Base-by-base conservation (phyloP, 2,329 filamentous ascomycete genomes). In the Sporothrix variecibatus region DNA sequence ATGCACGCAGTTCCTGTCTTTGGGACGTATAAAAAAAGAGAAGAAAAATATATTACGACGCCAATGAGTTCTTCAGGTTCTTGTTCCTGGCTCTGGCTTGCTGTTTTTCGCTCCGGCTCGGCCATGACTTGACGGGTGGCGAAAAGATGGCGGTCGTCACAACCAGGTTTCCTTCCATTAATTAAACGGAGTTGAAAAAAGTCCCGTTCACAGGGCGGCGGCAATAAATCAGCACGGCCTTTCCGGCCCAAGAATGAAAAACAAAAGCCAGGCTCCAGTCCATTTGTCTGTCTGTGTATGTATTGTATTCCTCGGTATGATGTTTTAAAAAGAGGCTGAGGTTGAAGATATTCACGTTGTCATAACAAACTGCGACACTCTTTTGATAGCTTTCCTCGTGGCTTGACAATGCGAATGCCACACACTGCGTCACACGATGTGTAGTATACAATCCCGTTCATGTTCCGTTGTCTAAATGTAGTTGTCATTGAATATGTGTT, bases 41-140 rank as follows among this genome's bases (percentile, higher is more conserved):
- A 12, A 34, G 34, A 12, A 15, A 49, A 60, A n/a, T 34, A 34
- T 15, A 60, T 34, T 60, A 34, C 56, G 15, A 34, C 56, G 56
- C 56, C 56, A 31, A 9, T 34, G 15, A 3, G 17, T 7, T 28
- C 53, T 26, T 26, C 34, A 34, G 34, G n/a, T 28, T 28, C 12
- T 2, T 34, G 56, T 67, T 17, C 62, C n/a, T 67, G 38, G 26
- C 43, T n/a, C 31, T 56, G 60, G 38, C 4, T 60, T 38, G 15
- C 38, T 60, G 60, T n/a, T 8, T 58, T 23, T 46, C 23, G 62
- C 38, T 67, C 43, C 38, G 38, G 62, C 62, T 67, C 62, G 62
- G 62, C 38, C 62, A 67, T 2, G n/a, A 2, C 23, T n/a, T 64
- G 58, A 23, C 58, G 20, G 58, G 58, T 64, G 58, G 58, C 58